Evolutionary conservation across 495 filamentous ascomycete genomes (phyloP).

Genomic region (Aspergillus hancockii): DNA sequence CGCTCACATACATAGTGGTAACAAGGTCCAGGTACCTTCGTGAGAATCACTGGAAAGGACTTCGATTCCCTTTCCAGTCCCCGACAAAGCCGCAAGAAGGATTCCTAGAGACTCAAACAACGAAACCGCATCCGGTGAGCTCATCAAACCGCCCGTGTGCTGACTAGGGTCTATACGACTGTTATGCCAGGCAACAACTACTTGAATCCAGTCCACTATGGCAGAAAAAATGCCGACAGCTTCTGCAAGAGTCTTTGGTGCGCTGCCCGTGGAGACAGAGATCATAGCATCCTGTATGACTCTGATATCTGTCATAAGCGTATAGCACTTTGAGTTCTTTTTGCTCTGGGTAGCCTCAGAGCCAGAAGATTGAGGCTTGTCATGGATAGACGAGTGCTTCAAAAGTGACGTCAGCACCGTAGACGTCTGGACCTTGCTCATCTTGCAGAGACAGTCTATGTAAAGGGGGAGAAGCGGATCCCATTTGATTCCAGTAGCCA

Average conservation of each 20-base stretch:
- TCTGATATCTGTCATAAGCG: conserved; percentile 48
- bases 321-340: conserved; percentile 28
- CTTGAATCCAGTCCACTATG: conserved; percentile 42
- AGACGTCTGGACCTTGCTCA: conserved; percentile 52
- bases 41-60: conserved; percentile 37
- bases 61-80: conserved; percentile 39
- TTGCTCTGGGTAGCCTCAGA: conserved; percentile 15
- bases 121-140: conserved; percentile 43
- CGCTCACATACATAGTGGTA: neutral
- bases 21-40: conserved; percentile 31
- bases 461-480: conserved; percentile 68
- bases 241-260: conserved; percentile 34
- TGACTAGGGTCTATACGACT: conserved; percentile 26
- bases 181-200: conserved; percentile 41
- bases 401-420: conserved; percentile 60
- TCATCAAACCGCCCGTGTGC: conserved; percentile 36
- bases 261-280: conserved; percentile 36
- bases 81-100: conserved; percentile 44
- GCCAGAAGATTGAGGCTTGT: conserved; percentile 22
- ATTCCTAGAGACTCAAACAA: conserved; percentile 49
- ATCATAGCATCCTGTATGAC: conserved; percentile 48
- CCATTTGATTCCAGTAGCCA: conserved; percentile 48
- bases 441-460: conserved; percentile 58
- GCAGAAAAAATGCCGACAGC: conserved; percentile 36
- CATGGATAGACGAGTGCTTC: conserved; percentile 54